Evolutionary conservation across 148 eudicot species (phyloP).

Genomic region (Bassia scoparia): DNA sequence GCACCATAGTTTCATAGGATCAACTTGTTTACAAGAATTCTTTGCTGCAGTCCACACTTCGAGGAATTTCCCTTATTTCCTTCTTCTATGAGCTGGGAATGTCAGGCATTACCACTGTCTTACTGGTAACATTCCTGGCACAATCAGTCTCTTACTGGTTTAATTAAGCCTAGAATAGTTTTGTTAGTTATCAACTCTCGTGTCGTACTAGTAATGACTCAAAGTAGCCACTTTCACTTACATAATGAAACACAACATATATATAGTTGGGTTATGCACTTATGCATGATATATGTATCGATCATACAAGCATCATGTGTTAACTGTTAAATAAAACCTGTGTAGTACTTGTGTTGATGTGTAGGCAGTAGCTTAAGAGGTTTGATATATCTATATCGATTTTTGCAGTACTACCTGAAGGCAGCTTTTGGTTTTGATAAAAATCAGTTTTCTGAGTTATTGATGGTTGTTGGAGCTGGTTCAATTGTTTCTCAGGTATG

Average conservation of each 20-base stretch:
- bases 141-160: no score
- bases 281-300: no score
- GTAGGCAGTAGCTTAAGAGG: neutral
- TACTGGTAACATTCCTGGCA: slow-evolving; percentile 45
- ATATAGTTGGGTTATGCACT: no score
- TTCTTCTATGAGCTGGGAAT: slow-evolving; percentile 84
- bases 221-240: no score
- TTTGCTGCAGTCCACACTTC: slow-evolving; percentile 21
- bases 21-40: neutral
- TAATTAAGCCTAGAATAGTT: no score
- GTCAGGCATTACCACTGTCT: slow-evolving; percentile 71
- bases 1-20: neutral
- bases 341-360: no score
- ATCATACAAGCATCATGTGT: no score
- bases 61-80: slow-evolving; percentile 5
- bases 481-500: slow-evolving; percentile 83
- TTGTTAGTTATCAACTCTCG: no score
- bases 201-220: no score
- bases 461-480: slow-evolving; percentile 78
- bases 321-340: no score
- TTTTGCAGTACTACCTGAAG: slow-evolving; percentile 77
- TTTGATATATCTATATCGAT: neutral
- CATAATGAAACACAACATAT: no score
- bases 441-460: slow-evolving; percentile 78
- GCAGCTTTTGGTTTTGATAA: slow-evolving; percentile 81